Percentiles rank a stretch among this genome's conserved stretches.
Evolutionary conservation across 768 basidiomycete species (phyloP).

Genomic region (Kwoniella newhampshirensis): DNA sequence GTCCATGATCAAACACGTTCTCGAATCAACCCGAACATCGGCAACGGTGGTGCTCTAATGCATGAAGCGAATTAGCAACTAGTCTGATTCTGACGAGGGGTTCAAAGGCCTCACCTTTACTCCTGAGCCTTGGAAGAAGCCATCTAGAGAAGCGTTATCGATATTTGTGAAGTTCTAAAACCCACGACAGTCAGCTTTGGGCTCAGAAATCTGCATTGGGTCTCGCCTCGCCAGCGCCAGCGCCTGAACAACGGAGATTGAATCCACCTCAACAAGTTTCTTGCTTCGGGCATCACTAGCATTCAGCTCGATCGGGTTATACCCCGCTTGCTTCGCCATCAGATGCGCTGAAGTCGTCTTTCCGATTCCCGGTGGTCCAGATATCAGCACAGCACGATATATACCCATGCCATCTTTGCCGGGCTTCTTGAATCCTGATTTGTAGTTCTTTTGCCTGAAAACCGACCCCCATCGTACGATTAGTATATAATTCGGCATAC

Average conservation of each 20-base stretch:
- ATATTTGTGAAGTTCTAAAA: conserved; percentile 81
- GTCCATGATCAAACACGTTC: conserved; percentile 93
- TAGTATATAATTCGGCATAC: no score
- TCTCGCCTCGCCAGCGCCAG: no score
- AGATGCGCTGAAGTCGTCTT: conserved; percentile 96
- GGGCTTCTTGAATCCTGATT: conserved; percentile 83
- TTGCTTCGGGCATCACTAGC: conserved; percentile 95
- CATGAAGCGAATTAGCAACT: conserved; percentile 1
- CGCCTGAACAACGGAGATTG: no score
- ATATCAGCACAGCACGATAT: conserved; percentile 82
- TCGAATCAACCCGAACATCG: conserved; percentile 73
- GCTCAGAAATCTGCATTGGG: background rate
- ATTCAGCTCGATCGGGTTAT: conserved; percentile 90
- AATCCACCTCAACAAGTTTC: conserved; percentile 83
- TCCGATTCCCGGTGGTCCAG: conserved; percentile 93
- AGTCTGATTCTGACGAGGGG: background rate
- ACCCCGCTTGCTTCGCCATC: conserved; percentile 84
- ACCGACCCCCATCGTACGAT: background rate
- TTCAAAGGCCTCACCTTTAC: conserved; percentile 28
- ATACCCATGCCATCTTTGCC: conserved; percentile 86
- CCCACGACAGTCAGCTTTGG: conserved; percentile 3
- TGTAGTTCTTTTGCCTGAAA: conserved; percentile 69
- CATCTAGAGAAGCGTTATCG: conserved; percentile 82
- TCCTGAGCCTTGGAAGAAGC: conserved; percentile 58
- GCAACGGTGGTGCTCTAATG: conserved; percentile 63